Evolutionary conservation across 768 basidiomycete genomes (phyloP), one percentile per base, ranked within the genome.

Genomic region (Hydnomerulius pinastri): DNA sequence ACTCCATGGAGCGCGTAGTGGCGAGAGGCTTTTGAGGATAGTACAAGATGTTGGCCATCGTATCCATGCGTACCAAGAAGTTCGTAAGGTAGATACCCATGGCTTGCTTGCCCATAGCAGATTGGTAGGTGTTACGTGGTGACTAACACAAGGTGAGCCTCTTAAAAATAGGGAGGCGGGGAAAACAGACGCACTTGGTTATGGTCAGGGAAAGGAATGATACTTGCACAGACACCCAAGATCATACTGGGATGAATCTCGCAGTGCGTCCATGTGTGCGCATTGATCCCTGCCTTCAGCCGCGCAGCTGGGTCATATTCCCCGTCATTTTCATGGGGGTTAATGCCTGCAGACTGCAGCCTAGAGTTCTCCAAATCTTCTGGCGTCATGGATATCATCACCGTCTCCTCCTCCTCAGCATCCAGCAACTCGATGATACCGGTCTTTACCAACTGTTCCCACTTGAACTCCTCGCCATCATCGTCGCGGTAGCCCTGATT

Each of bases 231-330:
- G 53, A 99, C 92, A 54, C 96, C 96, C 46, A 99, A 79, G 56
- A 99, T 98, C 96, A 98, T 99, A 62, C 89, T 90, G 10, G 96
- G 97, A 70, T 99, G 96, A 63, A 99, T 98, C 74, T 99, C 96
- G 71, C 97, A 98, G 69, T 99, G 96, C 9, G 96, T 99, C 88
- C 91, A 98, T 8, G 90, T 92, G 61, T 97, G 91, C 0, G 90
- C 83, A 66, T 83, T 87, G 35, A 85, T 86, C 27, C 83, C 81
- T 32, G 89, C 85, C 73, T 97, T 98, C 37, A 98, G 69, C 39
- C 96, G 82, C 30, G 88, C 89, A 15, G 95, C 87, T 8, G 92
- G 87, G 62, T 98, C 94, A 61, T 83, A 89, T 21, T 91, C 85
- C 6, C 69, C 75, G 24, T 88, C 87, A 46, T 81, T 81, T n/a